Evolutionary conservation across 352 stramenopile species (phyloP).

Genomic region (Phytophthora syringae): DNA sequence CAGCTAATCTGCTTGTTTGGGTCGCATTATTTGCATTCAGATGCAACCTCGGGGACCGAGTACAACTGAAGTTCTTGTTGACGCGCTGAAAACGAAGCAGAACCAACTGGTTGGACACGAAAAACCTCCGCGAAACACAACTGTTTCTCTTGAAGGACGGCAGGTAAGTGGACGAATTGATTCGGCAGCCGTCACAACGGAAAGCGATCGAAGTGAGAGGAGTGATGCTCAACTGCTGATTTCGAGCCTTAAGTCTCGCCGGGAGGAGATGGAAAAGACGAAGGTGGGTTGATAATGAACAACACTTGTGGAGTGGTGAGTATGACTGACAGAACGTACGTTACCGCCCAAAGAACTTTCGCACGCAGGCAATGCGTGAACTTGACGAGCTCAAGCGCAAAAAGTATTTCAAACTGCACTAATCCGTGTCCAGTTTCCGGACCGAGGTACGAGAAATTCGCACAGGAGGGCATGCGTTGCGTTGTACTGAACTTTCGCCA

Average conservation of each 20-base stretch:
- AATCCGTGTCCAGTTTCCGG: conserved; percentile 84
- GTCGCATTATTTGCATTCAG: conserved; percentile 27
- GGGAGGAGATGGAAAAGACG: conserved; percentile 77
- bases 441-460: conserved; percentile 59
- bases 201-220: conserved; percentile 41
- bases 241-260: conserved; percentile 74
- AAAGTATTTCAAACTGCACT: conserved; percentile 77
- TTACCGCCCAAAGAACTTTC: conserved; percentile 62
- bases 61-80: conserved; percentile 79
- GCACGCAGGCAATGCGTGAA: conserved; percentile 88
- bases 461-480: neutral
- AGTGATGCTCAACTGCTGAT: conserved; percentile 78
- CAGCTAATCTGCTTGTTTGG: neutral
- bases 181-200: conserved; percentile 13
- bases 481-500: conserved; percentile 1
- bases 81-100: conserved; percentile 80
- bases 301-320: neutral
- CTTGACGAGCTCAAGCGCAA: conserved; percentile 88
- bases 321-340: conserved; percentile 1
- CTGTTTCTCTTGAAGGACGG: conserved; percentile 44
- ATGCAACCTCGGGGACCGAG: conserved; percentile 83
- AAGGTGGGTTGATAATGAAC: conserved; percentile 47
- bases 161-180: conserved; percentile 10
- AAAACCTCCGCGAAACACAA: conserved; percentile 74
- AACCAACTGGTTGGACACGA: conserved; percentile 65